Evolutionary conservation across 75 land plant genomes (phyloP).

Genomic region (Selaginella tamariscina): DNA sequence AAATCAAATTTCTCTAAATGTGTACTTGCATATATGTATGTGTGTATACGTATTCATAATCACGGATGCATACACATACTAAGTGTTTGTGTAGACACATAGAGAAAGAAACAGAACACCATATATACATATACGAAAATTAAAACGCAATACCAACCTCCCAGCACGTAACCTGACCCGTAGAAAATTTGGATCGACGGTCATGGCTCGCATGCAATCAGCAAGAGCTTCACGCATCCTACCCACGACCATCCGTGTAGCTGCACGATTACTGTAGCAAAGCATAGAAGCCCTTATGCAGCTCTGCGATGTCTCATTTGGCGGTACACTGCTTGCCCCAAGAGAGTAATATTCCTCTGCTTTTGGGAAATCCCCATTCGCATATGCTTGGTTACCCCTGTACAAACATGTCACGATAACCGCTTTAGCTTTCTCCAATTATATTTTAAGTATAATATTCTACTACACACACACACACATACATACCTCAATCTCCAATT

Average conservation of each 20-base stretch:
- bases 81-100: constrained; percentile 4
- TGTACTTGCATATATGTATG: too few relatives aligned
- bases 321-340: constrained; percentile 61
- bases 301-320: constrained; percentile 52
- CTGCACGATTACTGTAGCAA: constrained; percentile 98
- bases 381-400: constrained; percentile 96
- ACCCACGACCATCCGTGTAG: constrained; percentile 79
- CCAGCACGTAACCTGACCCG: constrained; percentile 76
- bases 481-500: constrained; percentile 73
- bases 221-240: constrained; percentile 78
- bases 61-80: neutral
- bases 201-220: constrained; percentile 75
- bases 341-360: constrained; percentile 93
- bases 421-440: too few relatives aligned
- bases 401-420: constrained; percentile 9
- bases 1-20: too few relatives aligned
- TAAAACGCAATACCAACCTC: constrained; percentile 33
- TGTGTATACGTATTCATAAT: too few relatives aligned
- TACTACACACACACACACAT: neutral
- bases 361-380: constrained; percentile 52
- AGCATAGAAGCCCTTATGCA: constrained; percentile 71
- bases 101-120: constrained; percentile 3
- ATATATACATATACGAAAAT: constrained; percentile 4
- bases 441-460: neutral
- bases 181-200: constrained; percentile 65